Evolutionary conservation across 345 rosid species (phyloP), one percentile per base, ranked within the genome.

Genomic region (Pugionium cornutum): DNA sequence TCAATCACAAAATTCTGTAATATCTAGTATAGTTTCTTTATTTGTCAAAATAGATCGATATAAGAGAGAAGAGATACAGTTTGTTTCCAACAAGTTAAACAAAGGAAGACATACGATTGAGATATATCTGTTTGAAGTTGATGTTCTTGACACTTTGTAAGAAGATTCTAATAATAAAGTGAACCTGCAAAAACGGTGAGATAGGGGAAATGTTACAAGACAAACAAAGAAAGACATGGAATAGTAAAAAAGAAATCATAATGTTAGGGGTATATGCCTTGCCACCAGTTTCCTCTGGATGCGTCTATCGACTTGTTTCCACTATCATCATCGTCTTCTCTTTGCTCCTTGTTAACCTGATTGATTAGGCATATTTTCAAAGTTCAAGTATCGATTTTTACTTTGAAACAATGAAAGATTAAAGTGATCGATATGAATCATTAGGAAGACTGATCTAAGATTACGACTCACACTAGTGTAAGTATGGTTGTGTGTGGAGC

Each of bases 241-340:
- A 9, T 39, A 27, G 30, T 36, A 44, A 50, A 9, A 46, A 18
- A 18, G 32, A 32, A 47, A 55, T 8, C 0, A 9, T 39, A 49
- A 49, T 42, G 46, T 7, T 30, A 37, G 10, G 36, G 50, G 18
- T 18, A 40, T 6, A 11, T 81, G 80, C 98, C 98, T 87, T 85
- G 83, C 98, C 98, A 92, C 96, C 96, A 89, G 63, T 92, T 85
- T 76, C 96, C 98, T 81, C 96, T 83, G 1, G 90, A 85, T 42
- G 84, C 96, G 71, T 74, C 79, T 8, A 55, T 41, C 4, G 90
- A 77, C 49, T 82, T 81, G 67, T 72, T 62, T 57, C 76, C 83
- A 46, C 69, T 80, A 9, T 83, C 75, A 60, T 82, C 92, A 68
- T 79, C 4, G 5, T 62, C 80, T 62, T 78, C 89, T 65, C 40